phyloP scores from a whole-genome alignment of 2,329 filamentous ascomycete species.

The Penicillium sp. region DNA sequence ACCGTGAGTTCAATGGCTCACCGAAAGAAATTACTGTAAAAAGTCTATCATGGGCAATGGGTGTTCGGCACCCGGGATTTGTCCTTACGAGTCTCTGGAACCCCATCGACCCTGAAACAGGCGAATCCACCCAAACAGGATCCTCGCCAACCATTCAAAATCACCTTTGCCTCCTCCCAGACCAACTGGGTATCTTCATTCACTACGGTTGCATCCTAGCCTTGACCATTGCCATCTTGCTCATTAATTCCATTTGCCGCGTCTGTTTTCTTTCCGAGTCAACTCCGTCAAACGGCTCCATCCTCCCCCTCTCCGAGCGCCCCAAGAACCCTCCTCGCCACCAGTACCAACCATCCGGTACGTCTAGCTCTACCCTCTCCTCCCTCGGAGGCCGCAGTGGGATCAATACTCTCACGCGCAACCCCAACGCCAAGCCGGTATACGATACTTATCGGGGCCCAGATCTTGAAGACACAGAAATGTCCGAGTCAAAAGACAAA shows the following conservation, averaged over 20 bases:
- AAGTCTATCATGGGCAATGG: slow-evolving; percentile 93
- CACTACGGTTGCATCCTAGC: slow-evolving; percentile 63
- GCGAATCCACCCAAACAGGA: slow-evolving; percentile 25
- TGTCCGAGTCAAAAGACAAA: slow-evolving; percentile 28
- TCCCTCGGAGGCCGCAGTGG: slow-evolving; percentile 28
- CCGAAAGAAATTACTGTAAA: slow-evolving; percentile 88
- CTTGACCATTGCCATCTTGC: slow-evolving; percentile 47
- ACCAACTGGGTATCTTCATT: slow-evolving; percentile 78
- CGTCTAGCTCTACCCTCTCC: slow-evolving; percentile 29
- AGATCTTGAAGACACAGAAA: slow-evolving; percentile 19
- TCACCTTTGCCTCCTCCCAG: slow-evolving; percentile 82
- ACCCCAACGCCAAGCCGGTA: slow-evolving; percentile 14
- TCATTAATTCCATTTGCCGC: slow-evolving; percentile 40
- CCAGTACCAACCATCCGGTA: slow-evolving; percentile 28
- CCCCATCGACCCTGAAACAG: slow-evolving; percentile 59
- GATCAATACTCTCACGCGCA: slow-evolving; percentile 18
- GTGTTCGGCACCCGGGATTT: slow-evolving; percentile 80
- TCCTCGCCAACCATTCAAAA: slow-evolving; percentile 64
- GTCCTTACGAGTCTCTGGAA: slow-evolving; percentile 88
- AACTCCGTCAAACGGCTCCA: slow-evolving; percentile 10
- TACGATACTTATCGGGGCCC: slow-evolving; percentile 21
- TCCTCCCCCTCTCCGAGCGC: slow-evolving; percentile 30
- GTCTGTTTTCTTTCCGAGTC: slow-evolving; percentile 21
- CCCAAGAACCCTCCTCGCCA: slow-evolving; percentile 21
- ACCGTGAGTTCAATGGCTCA: slow-evolving; percentile 60